phyloP scores from a whole-genome alignment of 805 yeast species.

The Zygosaccharomyces pseudorouxii region DNA sequence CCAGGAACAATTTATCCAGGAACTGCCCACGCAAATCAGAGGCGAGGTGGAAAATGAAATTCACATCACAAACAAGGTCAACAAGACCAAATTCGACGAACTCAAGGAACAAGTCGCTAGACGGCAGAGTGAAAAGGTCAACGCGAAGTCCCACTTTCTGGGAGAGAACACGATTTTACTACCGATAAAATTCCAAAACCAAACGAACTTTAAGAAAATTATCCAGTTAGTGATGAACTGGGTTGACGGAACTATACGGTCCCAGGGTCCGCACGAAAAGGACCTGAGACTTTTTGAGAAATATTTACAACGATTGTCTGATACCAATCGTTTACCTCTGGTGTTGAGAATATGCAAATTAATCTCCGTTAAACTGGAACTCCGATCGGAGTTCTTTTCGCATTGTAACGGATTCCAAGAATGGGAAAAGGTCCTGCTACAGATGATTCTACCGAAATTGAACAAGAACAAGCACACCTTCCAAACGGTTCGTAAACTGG shows the following conservation, averaged over 20 bases:
- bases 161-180: conserved; percentile 23
- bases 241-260: conserved; percentile 33
- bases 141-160: conserved; percentile 19
- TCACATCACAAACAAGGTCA: conserved; percentile 24
- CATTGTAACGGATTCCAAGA: conserved; percentile 23
- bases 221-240: conserved; percentile 35
- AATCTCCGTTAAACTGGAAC: conserved; percentile 22
- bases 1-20: conserved; percentile 61
- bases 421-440: conserved; percentile 32
- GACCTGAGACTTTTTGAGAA: conserved; percentile 38
- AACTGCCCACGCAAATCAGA: conserved; percentile 62
- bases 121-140: conserved; percentile 11
- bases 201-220: conserved; percentile 35
- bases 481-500: conserved; percentile 22
- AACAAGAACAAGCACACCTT: conserved; percentile 24
- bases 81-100: conserved; percentile 21
- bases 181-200: conserved; percentile 36
- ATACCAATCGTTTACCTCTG: conserved; percentile 27
- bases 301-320: conserved; percentile 33
- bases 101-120: conserved; percentile 15
- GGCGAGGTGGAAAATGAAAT: conserved; percentile 55
- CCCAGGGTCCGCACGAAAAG: conserved; percentile 38
- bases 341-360: conserved; percentile 23
- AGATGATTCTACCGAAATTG: conserved; percentile 25
- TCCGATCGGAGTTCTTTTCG: conserved; percentile 10